Base-by-base conservation (phyloP, 2,329 filamentous ascomycete species). In the Dendrostoma leiphaemia region DNA sequence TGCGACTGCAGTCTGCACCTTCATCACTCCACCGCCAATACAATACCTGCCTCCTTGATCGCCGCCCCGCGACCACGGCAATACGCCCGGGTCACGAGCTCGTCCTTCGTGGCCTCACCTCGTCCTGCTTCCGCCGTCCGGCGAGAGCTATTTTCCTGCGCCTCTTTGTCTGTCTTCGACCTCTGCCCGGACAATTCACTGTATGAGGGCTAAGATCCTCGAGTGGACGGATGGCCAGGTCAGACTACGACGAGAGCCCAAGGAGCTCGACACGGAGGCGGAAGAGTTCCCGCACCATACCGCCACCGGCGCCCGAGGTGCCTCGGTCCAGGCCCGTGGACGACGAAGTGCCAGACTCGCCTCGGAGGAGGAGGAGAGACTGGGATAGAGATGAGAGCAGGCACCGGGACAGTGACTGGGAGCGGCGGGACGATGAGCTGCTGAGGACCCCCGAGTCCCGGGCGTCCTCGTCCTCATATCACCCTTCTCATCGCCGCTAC, bases 221-320 rank as follows among this genome's bases (percentile, higher is more conserved):
- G 31, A 37, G 43, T 29, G 56, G 60, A 63, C 64, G 65, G 67
- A 70, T 70, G 65, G 66, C 65, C 55, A 63, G 64, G 53, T 57
- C 61, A 48, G 59, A 64, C 53, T 59, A 63, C 54, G 59, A 60
- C 59, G 60, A 60, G 41, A 62, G 63, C 58, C 62, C 64, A 44
- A 60, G 58, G 46, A 63, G 58, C 55, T 55, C 61, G 26, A 62
- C 62, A 57, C 61, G 61, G 38, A 63, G 57, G 59, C 62, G 59
- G 58, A 58, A 60, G 37, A 51, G 26, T 23, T 28, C 52, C 48
- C 58, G 41, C 54, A 58, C 21, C 50, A 62, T 61, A 49, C 60
- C 60, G 41, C 62, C 61, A 49, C 45, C 62, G 35, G 60, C 56
- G 24, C 52, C 53, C 45, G 55, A 61, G 43, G 62, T 61, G 53